Conservation (phyloP, 192 early-diverging fungal species). For the Podochytrium sp. region DNA sequence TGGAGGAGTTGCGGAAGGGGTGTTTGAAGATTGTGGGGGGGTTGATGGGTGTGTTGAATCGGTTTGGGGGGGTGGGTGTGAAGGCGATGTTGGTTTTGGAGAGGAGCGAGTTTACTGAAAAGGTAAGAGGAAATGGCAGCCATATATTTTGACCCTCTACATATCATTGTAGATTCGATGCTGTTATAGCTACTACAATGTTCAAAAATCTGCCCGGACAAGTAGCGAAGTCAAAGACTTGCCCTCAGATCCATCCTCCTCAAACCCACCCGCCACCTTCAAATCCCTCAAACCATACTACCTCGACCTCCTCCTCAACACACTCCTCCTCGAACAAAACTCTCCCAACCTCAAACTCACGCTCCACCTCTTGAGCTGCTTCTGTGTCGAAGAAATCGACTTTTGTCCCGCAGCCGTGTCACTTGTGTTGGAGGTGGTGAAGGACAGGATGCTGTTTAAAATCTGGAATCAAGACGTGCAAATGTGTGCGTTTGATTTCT, state of each 20-base stretch:
- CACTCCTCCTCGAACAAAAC: conserved; percentile 65
- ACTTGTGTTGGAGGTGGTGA: conserved; percentile 69
- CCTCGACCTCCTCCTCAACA: conserved; percentile 67
- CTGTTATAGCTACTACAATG: neutral
- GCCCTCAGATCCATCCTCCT: neutral
- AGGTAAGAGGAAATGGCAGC: no score
- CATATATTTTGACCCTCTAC: neutral
- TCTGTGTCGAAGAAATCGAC: conserved; percentile 74
- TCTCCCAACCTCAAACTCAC: conserved; percentile 68
- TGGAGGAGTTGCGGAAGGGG: conserved; percentile 72
- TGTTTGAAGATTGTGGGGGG: conserved; percentile 65
- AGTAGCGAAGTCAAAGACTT: neutral
- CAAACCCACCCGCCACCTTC: conserved; percentile 35
- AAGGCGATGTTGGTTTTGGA: conserved; percentile 26
- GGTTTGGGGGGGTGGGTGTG: conserved; percentile 62
- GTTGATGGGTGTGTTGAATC: conserved; percentile 71
- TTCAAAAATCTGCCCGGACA: neutral
- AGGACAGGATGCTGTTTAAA: conserved; percentile 62
- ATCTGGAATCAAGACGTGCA: neutral
- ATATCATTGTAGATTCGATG: neutral
- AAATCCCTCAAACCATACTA: conserved; percentile 64
- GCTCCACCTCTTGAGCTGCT: conserved; percentile 71
- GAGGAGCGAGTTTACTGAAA: neutral
- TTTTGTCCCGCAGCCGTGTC: conserved; percentile 74
- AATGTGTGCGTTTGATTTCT: conserved; percentile 30